phyloP scores from a whole-genome alignment of 169 alveolate genomes.

The Babesia caballi region DNA sequence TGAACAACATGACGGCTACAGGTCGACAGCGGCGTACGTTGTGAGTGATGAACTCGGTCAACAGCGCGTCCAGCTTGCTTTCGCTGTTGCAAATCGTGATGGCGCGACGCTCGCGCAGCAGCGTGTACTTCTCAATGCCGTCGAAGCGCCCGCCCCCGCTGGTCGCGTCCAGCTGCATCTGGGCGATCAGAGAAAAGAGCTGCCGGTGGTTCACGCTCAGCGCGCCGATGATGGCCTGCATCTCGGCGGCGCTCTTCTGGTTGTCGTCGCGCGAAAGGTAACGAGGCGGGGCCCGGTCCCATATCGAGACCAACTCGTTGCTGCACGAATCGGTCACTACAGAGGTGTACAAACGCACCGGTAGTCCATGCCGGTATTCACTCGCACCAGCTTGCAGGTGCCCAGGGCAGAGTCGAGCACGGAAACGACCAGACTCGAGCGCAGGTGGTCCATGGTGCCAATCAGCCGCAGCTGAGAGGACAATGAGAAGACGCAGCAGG shows the following conservation, averaged over 20 bases:
- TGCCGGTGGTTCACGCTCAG: conserved; percentile 73
- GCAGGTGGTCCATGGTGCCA: conserved; percentile 53
- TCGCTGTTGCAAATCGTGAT: conserved; percentile 64
- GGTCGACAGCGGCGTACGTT: conserved; percentile 23
- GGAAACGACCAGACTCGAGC: conserved; percentile 26
- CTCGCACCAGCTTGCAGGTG: conserved; percentile 22
- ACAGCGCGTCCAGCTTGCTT: conserved; percentile 51
- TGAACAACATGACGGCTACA: background rate
- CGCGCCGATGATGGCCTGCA: conserved; percentile 69
- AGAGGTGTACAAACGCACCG: conserved; percentile 25
- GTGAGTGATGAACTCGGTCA: conserved; percentile 65
- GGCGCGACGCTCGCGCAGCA: conserved; percentile 60
- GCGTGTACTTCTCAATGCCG: conserved; percentile 52
- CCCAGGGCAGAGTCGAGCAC: background rate
- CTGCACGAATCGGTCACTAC: background rate
- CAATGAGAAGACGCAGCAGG: no score
- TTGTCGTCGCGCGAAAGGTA: conserved; percentile 25
- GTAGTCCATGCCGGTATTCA: conserved; percentile 39
- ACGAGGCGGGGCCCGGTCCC: conserved; percentile 60
- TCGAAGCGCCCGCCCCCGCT: conserved; percentile 5
- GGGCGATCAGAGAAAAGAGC: conserved; percentile 70
- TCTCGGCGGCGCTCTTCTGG: conserved; percentile 43
- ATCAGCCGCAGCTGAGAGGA: conserved; percentile 40
- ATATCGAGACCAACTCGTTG: conserved; percentile 42
- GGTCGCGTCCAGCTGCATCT: conserved; percentile 58